These are phyloP conservation scores for Decorospora gaudefroyi DNA, from an alignment of 2,329 filamentous ascomycete species.

Conservation along the genomic window DNA sequence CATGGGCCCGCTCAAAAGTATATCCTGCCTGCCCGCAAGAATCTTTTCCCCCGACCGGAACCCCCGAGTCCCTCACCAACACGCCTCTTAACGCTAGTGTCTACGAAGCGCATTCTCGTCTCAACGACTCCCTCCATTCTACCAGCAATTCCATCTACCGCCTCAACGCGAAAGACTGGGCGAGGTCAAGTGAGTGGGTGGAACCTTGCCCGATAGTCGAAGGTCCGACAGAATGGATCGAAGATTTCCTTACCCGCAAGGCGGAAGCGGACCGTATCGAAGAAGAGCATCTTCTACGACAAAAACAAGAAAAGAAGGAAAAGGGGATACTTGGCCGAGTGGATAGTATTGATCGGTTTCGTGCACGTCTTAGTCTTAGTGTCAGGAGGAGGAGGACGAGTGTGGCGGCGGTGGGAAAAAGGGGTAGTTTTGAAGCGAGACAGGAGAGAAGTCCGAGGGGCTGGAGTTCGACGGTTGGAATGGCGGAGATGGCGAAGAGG, in stretches of 20 bases:
- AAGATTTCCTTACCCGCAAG: constrained; percentile 12
- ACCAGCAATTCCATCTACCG: not conserved
- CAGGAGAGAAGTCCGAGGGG: not conserved
- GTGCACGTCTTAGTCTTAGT: too few relatives aligned
- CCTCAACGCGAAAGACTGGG: constrained; percentile 3
- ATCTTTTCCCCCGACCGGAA: constrained; percentile 3
- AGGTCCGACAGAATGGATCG: constrained; percentile 13
- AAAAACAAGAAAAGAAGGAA: constrained; percentile 4
- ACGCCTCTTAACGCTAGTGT: not conserved
- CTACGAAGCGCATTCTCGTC: constrained; percentile 5
- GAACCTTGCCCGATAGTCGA: constrained; percentile 3
- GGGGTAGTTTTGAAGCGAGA: not conserved
- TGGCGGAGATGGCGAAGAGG: too few relatives aligned
- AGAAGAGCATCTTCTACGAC: not conserved
- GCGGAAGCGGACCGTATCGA: constrained; percentile 9
- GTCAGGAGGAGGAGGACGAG: not conserved
- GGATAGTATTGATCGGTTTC: constrained; percentile 8
- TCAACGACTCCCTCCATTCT: not conserved
- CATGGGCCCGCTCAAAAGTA: not conserved
- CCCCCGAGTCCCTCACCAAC: constrained; percentile 9
- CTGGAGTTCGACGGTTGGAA: too few relatives aligned
- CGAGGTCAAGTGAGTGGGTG: constrained; percentile 8
- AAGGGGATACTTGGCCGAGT: constrained; percentile 2
- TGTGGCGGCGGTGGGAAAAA: not conserved
- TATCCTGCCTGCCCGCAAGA: not conserved